Percentiles rank a stretch among this genome's conserved stretches.
Conservation (phyloP, 148 eudicot genomes). For the Cornus florida region DNA sequence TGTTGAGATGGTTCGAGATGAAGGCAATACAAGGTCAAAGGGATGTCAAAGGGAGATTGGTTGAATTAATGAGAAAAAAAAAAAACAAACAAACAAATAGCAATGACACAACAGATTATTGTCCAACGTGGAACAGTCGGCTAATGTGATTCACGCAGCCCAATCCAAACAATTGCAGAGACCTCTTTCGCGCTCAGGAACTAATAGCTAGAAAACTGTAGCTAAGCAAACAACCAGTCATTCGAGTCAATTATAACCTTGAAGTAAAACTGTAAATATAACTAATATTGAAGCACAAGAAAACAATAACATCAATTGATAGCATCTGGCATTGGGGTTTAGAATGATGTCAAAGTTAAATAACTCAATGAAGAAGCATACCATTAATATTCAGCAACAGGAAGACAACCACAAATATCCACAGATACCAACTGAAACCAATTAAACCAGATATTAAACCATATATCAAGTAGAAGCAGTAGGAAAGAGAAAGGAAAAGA, state of each 20-base stretch:
- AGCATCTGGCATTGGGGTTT: neutral
- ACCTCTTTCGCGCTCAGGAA: neutral
- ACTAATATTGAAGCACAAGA: neutral
- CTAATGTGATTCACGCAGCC: neutral
- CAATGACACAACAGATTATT: neutral
- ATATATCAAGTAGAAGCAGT: neutral
- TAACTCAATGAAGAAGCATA: slow-evolving; percentile 29
- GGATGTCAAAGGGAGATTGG: neutral
- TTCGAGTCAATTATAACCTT: neutral
- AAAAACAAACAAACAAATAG: neutral
- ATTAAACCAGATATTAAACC: slow-evolving; percentile 15
- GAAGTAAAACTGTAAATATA: neutral
- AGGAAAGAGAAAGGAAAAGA: no score
- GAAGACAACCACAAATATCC: slow-evolving; percentile 86
- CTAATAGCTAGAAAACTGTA: neutral
- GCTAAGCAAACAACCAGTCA: neutral
- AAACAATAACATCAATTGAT: neutral
- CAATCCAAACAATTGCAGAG: slow-evolving; percentile 10
- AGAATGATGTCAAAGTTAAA: neutral
- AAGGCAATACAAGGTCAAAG: neutral
- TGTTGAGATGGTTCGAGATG: neutral
- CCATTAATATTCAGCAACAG: slow-evolving; percentile 84
- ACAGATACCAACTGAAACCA: slow-evolving; percentile 93
- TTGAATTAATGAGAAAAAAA: neutral
- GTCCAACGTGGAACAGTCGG: neutral